Base-by-base conservation (phyloP, 2,329 filamentous ascomycete genomes). In the Aspergillus flavus region DNA sequence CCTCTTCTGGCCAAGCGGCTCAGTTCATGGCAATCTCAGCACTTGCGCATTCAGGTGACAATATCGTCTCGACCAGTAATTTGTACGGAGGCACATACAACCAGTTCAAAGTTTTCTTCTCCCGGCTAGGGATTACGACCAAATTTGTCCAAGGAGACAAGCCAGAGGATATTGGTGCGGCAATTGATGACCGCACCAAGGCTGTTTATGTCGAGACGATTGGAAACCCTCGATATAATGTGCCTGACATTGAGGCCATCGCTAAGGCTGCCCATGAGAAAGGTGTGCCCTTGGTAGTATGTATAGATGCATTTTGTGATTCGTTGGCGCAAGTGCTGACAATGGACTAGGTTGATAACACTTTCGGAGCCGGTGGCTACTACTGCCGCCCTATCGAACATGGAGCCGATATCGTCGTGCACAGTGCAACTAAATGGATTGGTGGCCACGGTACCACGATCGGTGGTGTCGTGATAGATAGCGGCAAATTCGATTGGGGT, bases 381-480 rank as follows among this genome's bases (percentile, higher is more conserved):
- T 96, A 92, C 77, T 83, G 90, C 69, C 88, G 91, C 7, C 94
- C 94, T 46, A 94, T 97, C 72, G 89, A 94, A 28, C 91, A 96
- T 78, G 94, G 94, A 61, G 94, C 92, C 67, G 94, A 97, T 75
- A 97, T 97, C 64, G 90, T 97, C 58, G 92, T 97, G 28, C 93
- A 97, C 84, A 95, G 91, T 45, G 93, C 93, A 12, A 97, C 94
- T 63, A 97, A 97, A 80, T 97, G 94, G 94, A 97, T 98, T 66
- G 94, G 94, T 62, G 94, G 94, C 48, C 94, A 98, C 79, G 94
- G 94, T 65, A 96, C 94, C 46, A 97, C 94, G 30, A 91, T 97
- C 69, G 94, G 86, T 62, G 94, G 94, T 65, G 86, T 97, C 50
- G 86, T 97, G 39, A 84, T 97, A 67, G 94, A 97, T 81, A 87